phyloP scores from a whole-genome alignment of 2,329 filamentous ascomycete species.

The Sclerotiophoma versabilis region DNA sequence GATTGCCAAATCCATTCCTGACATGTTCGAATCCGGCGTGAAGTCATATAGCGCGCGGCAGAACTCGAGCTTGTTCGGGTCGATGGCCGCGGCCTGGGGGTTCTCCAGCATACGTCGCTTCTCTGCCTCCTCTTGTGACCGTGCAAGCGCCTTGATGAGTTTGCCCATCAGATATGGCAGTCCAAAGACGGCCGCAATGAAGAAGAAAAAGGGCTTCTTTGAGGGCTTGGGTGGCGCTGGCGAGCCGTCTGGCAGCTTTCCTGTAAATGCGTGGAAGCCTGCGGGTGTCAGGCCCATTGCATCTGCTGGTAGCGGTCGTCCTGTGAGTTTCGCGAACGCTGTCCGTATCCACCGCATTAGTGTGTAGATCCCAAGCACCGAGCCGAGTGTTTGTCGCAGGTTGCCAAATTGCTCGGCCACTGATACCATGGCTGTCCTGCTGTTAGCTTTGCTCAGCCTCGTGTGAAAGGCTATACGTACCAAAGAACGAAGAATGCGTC shows the following conservation, averaged over 20 bases:
- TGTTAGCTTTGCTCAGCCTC: slow-evolving; percentile 21
- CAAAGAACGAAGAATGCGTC: slow-evolving; percentile 97
- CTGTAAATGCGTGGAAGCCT: slow-evolving; percentile 89
- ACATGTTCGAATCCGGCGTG: slow-evolving; percentile 72
- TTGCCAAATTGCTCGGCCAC: slow-evolving; percentile 98
- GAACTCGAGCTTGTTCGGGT: slow-evolving; percentile 93
- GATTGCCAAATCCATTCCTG: slow-evolving; percentile 86
- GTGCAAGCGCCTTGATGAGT: slow-evolving; percentile 83
- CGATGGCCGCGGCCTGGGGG: slow-evolving; percentile 65
- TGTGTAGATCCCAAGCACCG: slow-evolving; percentile 93
- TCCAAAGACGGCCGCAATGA: slow-evolving; percentile 91
- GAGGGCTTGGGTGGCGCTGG: slow-evolving; percentile 74
- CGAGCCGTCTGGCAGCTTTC: slow-evolving; percentile 71
- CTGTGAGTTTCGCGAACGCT: slow-evolving; percentile 88
- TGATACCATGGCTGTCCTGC: slow-evolving; percentile 80
- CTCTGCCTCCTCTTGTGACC: slow-evolving; percentile 84
- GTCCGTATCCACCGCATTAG: slow-evolving; percentile 94
- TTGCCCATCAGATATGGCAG: slow-evolving; percentile 97
- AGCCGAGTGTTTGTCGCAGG: slow-evolving; percentile 89
- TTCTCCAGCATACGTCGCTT: slow-evolving; percentile 63
- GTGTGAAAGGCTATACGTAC: slow-evolving; percentile 60
- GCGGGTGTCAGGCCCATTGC: slow-evolving; percentile 86
- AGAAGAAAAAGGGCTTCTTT: slow-evolving; percentile 95
- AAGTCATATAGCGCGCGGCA: slow-evolving; percentile 96
- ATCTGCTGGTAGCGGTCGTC: slow-evolving; percentile 86